Conservation (phyloP, 306 rosid species). For the Lupinus albus region DNA sequence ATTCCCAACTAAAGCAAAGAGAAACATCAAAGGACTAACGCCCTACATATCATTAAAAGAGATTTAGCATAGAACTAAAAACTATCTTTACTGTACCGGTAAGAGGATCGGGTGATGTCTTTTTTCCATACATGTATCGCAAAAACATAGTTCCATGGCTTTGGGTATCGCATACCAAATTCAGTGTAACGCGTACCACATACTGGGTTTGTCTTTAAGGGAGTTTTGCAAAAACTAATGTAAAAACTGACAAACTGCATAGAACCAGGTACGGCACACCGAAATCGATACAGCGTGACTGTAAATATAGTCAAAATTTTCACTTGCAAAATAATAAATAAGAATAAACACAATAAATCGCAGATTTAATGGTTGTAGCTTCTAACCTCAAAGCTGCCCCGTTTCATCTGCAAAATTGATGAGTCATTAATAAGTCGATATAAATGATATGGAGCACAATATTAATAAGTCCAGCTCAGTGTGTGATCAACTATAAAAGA, state of each 20-base stretch:
- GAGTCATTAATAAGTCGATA: conserved; percentile 37
- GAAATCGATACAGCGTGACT: too few species aligned
- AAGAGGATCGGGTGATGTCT: not conserved
- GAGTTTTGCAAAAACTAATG: too few species aligned
- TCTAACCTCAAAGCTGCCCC: conserved; percentile 69
- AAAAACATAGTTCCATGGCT: too few species aligned
- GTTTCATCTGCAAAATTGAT: conserved; percentile 62
- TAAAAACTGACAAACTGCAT: too few species aligned
- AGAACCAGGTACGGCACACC: too few species aligned
- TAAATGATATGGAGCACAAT: not conserved
- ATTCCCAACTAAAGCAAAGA: conserved; percentile 77
- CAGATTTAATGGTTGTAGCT: conserved; percentile 17
- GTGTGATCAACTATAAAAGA: conserved; percentile 7
- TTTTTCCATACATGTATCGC: conserved; percentile 9
- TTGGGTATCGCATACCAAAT: too few species aligned
- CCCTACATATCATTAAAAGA: conserved; percentile 59
- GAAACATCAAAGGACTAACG: conserved; percentile 75
- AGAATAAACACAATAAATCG: conserved; percentile 1
- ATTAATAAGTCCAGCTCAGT: not conserved
- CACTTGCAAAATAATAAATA: conserved; percentile 9
- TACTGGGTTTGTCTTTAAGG: too few species aligned
- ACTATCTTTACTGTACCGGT: not conserved
- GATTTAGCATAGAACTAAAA: not conserved
- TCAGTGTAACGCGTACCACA: too few species aligned
- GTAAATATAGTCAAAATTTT: conserved; percentile 17